Evolutionary conservation across 2,329 filamentous ascomycete species (phyloP).

Genomic region (Calonectria hongkongensis): DNA sequence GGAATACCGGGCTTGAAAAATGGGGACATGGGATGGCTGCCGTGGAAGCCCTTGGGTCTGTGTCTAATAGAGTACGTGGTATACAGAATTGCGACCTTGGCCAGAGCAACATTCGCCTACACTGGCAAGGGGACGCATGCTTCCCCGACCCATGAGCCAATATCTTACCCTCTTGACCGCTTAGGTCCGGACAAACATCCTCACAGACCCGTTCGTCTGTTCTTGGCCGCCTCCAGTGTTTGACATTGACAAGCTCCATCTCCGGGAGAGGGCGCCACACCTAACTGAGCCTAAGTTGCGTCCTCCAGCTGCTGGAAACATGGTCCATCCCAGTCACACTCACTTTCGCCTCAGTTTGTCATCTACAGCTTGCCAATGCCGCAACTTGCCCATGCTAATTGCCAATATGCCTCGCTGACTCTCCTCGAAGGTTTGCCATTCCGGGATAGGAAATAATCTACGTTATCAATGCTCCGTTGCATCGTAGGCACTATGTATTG

Average conservation of each 20-base stretch:
- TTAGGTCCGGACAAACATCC: constrained; percentile 31
- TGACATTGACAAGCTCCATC: constrained; percentile 36
- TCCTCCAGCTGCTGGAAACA: background rate
- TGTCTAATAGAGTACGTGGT: constrained; percentile 16
- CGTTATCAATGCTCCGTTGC: constrained; percentile 17
- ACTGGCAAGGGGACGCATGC: background rate
- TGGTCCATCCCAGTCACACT: constrained; percentile 26
- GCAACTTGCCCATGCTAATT: constrained; percentile 16
- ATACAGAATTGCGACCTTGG: constrained; percentile 4
- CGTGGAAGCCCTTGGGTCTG: constrained; percentile 7
- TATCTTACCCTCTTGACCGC: constrained; percentile 5
- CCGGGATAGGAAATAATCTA: constrained; percentile 19
- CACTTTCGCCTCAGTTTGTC: constrained; percentile 1
- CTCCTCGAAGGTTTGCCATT: background rate
- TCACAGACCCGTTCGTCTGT: constrained; percentile 23
- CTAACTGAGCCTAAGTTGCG: constrained; percentile 2
- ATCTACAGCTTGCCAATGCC: constrained; percentile 9
- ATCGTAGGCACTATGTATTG: background rate
- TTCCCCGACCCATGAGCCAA: constrained; percentile 10
- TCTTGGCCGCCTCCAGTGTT: constrained; percentile 30
- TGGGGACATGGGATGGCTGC: constrained; percentile 22
- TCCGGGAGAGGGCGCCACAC: constrained; percentile 24
- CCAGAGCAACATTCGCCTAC: background rate
- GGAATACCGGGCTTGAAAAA: constrained; percentile 16
- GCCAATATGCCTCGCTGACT: constrained; percentile 26